Evolutionary conservation across 306 rosid genomes (phyloP).

Genomic region (Comarum palustre): DNA sequence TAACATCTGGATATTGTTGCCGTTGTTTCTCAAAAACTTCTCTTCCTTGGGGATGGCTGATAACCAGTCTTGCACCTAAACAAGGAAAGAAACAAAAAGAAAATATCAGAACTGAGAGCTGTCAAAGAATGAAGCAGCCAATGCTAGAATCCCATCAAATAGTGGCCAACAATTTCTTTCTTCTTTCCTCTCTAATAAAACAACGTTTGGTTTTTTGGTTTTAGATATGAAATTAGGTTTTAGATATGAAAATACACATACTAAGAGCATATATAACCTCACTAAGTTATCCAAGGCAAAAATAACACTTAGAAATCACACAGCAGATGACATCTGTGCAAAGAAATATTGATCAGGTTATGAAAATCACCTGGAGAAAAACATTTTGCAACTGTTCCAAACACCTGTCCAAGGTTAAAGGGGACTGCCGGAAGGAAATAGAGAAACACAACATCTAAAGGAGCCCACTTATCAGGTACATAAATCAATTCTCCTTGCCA

Average conservation of each 20-base stretch:
- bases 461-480: constrained; percentile 72
- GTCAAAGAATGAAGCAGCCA: not conserved
- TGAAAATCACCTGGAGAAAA: constrained; percentile 48
- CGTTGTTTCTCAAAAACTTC: constrained; percentile 53
- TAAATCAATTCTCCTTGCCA: constrained; percentile 88
- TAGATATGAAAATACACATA: not conserved
- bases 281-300: not conserved
- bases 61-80: constrained; percentile 73
- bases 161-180: not conserved
- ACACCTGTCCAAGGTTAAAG: constrained; percentile 47
- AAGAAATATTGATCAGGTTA: not conserved
- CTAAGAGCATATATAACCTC: not conserved
- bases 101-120: not conserved
- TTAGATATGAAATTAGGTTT: not conserved
- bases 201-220: not conserved
- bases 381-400: constrained; percentile 52
- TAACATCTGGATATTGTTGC: constrained; percentile 49
- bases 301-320: not conserved
- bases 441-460: constrained; percentile 72
- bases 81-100: not conserved
- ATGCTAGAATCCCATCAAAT: no score
- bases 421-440: constrained; percentile 81
- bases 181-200: not conserved
- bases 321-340: not conserved
- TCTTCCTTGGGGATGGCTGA: constrained; percentile 87